Conservation (phyloP, 257 asterid species). For the Marsdenia floribunda region DNA sequence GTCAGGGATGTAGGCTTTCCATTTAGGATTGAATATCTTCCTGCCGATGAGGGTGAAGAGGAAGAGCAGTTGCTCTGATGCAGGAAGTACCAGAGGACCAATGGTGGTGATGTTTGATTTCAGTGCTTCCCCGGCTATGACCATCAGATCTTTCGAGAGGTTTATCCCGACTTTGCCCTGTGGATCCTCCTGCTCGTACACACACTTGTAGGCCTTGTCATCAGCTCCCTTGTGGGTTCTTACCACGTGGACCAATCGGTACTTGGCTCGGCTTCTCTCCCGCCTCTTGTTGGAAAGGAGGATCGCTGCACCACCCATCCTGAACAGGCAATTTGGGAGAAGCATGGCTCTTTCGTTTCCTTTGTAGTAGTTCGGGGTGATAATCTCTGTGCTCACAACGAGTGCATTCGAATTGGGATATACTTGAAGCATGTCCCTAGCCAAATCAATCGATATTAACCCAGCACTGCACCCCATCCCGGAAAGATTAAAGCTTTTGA, state of each 20-base stretch:
- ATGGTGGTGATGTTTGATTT: slow-evolving; percentile 83
- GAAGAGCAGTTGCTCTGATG: slow-evolving; percentile 72
- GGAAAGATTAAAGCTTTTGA: slow-evolving; percentile 63
- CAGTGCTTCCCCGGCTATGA: slow-evolving; percentile 81
- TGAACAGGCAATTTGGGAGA: slow-evolving; percentile 71
- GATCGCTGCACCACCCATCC: slow-evolving; percentile 84
- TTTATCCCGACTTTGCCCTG: slow-evolving; percentile 75
- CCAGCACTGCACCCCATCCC: slow-evolving; percentile 98
- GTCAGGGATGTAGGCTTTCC: slow-evolving; percentile 88
- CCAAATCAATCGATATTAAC: slow-evolving; percentile 62
- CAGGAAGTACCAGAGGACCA: slow-evolving; percentile 81
- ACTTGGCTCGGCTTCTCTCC: slow-evolving; percentile 55
- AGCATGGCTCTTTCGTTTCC: slow-evolving; percentile 92
- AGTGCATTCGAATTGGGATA: slow-evolving; percentile 58
- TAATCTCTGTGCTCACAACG: slow-evolving; percentile 67
- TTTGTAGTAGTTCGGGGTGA: slow-evolving; percentile 75
- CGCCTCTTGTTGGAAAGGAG: slow-evolving; percentile 62
- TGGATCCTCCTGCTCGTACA: slow-evolving; percentile 73
- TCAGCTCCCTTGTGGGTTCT: slow-evolving; percentile 84
- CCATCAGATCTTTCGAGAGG: slow-evolving; percentile 75
- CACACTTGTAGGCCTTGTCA: slow-evolving; percentile 73
- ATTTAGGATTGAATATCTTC: slow-evolving; percentile 68
- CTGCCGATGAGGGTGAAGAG: slow-evolving; percentile 71
- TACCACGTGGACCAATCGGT: slow-evolving; percentile 66
- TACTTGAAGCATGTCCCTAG: slow-evolving; percentile 70